These are phyloP conservation scores for Aspergillus brunneoviolaceus DNA, from an alignment of 2,329 filamentous ascomycete species.

Conservation along the genomic window DNA sequence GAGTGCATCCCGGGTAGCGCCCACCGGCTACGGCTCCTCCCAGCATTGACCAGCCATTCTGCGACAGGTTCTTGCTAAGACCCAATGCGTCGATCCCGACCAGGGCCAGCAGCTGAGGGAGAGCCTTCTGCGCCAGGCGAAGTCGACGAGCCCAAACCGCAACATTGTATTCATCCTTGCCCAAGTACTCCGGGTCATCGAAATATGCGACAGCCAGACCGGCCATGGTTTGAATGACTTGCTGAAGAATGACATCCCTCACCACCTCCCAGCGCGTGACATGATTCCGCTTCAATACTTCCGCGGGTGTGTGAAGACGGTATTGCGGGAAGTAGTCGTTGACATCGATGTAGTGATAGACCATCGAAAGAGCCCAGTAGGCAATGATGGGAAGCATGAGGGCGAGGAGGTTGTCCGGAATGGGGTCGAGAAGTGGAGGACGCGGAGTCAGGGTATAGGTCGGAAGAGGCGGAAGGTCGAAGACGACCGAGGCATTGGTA, in stretches of 20 bases:
- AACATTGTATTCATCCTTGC: slow-evolving; percentile 80
- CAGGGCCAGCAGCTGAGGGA: slow-evolving; percentile 69
- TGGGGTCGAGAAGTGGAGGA: slow-evolving; percentile 69
- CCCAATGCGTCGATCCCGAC: slow-evolving; percentile 74
- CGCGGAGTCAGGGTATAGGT: slow-evolving; percentile 71
- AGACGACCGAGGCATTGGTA: slow-evolving; percentile 34
- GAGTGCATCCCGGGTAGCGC: slow-evolving; percentile 69
- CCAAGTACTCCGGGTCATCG: slow-evolving; percentile 71
- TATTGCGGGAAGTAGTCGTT: slow-evolving; percentile 87
- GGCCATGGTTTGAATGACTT: slow-evolving; percentile 79
- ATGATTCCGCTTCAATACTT: slow-evolving; percentile 83
- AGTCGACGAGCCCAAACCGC: slow-evolving; percentile 86
- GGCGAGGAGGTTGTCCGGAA: slow-evolving; percentile 78
- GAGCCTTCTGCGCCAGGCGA: slow-evolving; percentile 72
- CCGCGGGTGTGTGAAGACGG: slow-evolving; percentile 89
- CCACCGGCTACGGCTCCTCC: slow-evolving; percentile 78
- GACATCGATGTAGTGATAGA: slow-evolving; percentile 85
- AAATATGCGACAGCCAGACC: slow-evolving; percentile 66
- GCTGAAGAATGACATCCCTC: slow-evolving; percentile 87
- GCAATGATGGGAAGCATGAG: slow-evolving; percentile 74
- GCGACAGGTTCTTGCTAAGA: slow-evolving; percentile 72
- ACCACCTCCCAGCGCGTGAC: slow-evolving; percentile 82
- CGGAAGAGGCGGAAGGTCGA: slow-evolving; percentile 78
- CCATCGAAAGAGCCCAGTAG: slow-evolving; percentile 83
- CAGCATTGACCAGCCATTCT: slow-evolving; percentile 66